These are phyloP conservation scores for Zychaea mexicana DNA, from an alignment of 371 early-diverging fungal genomes.

Conservation along the genomic window DNA sequence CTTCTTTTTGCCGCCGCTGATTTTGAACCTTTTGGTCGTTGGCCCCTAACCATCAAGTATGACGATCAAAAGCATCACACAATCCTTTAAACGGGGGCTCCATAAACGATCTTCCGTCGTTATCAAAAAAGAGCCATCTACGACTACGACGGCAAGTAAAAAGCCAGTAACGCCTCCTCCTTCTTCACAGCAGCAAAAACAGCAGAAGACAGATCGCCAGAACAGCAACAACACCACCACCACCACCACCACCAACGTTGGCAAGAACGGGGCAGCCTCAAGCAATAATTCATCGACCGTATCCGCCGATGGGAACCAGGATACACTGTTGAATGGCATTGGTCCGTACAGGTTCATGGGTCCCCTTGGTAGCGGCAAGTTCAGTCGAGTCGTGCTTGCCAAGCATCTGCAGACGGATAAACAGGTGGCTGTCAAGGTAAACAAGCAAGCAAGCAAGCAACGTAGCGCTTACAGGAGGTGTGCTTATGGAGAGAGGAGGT, in stretches of 20 bases:
- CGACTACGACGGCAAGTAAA: not conserved
- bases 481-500: not conserved
- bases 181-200: not conserved
- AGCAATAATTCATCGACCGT: constrained; percentile 8
- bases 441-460: no score
- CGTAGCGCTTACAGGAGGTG: not conserved
- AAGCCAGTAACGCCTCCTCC: not conserved
- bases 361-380: constrained; percentile 87
- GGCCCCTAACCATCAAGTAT: not conserved
- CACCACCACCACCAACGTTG: no score
- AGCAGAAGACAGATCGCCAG: not conserved
- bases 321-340: constrained; percentile 56
- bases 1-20: not conserved
- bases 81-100: constrained; percentile 18
- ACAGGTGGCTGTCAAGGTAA: constrained; percentile 62
- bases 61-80: constrained; percentile 16
- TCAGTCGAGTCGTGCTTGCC: constrained; percentile 86
- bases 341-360: constrained; percentile 82
- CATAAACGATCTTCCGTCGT: not conserved
- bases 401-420: constrained; percentile 69
- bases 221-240: not conserved
- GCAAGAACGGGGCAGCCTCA: constrained; percentile 3
- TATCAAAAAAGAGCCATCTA: not conserved
- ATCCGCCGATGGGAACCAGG: constrained; percentile 52
- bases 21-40: not conserved